Evolutionary conservation across 306 rosid genomes (phyloP), one percentile per base, ranked within the genome.

Genomic region (Lathyrus oleraceus): DNA sequence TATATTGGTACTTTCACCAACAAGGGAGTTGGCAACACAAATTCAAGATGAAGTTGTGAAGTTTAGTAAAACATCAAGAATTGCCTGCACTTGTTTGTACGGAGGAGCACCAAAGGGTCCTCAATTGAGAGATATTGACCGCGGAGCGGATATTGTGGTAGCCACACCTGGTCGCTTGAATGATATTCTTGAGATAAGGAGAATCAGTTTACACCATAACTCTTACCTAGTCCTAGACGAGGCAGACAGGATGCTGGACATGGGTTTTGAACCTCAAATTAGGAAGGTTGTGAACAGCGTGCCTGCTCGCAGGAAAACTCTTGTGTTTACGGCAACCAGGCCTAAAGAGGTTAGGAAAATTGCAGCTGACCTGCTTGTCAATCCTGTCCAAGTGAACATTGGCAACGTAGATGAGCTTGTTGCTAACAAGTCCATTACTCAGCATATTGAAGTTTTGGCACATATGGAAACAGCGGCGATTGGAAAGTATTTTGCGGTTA

Each of bases 91-190:
- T 53, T 95, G 99, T 81, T 83, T 95, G 77, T 95, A 95, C 70
- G 99, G 99, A 63, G 99, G 23, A 21, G 23, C 23, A 21, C 99
- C 99, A 20, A 95, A 95, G 86, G 99, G 96, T 73, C 99, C 97
- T 47, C 99, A 95, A 74, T 78, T 95, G 78, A 95, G 92, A 84
- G 99, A 95, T 67, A 81, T 95, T 21, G 23, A 21, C 2, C 23
- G 23, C 2, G 23, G 23, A 21, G 23, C 2, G 23, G 23, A 21
- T 21, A 21, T 21, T 21, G 23, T 95, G 58, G 97, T 95, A 66
- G 99, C 99, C 54, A 95, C 99, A 67, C 99, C 99, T 82, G 99
- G 99, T 65, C 97, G 99, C n/a, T 62, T 95, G 89, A 95, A 95
- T 79, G 99, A 95, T 82, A 95, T 95, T 72, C 96, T 95, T 47